Evolutionary conservation across 2,329 filamentous ascomycete genomes (phyloP).

Genomic region (Colletotrichum melonis): DNA sequence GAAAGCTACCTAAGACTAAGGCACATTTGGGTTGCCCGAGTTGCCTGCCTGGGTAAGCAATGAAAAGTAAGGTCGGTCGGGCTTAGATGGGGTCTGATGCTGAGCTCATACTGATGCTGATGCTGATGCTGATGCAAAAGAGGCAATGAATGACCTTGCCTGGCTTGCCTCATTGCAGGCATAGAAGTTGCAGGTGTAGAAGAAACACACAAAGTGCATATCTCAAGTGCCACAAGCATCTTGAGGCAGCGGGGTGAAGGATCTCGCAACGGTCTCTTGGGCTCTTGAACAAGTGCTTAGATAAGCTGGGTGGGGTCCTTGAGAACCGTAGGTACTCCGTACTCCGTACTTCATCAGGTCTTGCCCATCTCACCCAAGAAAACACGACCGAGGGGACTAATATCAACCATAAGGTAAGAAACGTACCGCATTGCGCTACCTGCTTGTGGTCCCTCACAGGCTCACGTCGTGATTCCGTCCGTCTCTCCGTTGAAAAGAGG

Average conservation of each 20-base stretch:
- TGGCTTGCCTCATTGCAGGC: not conserved
- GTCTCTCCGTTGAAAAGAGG: not conserved
- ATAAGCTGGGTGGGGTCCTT: too few relatives aligned
- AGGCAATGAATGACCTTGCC: not conserved
- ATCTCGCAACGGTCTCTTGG: not conserved
- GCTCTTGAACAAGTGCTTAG: too few relatives aligned
- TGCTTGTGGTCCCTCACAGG: too few relatives aligned
- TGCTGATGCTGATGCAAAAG: not conserved
- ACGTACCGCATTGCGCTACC: too few relatives aligned
- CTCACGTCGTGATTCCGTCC: too few relatives aligned
- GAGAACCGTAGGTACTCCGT: too few relatives aligned
- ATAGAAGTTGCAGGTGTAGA: not conserved
- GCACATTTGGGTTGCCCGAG: not conserved
- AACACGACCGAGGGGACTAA: too few relatives aligned
- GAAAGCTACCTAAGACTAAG: not conserved
- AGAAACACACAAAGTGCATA: not conserved
- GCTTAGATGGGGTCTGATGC: not conserved
- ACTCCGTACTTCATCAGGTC: too few relatives aligned
- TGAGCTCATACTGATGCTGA: not conserved
- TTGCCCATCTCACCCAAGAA: too few relatives aligned
- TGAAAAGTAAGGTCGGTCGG: not conserved
- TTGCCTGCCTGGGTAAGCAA: not conserved
- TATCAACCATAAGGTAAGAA: too few relatives aligned
- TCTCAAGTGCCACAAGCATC: not conserved
- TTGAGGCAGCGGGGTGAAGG: not conserved